phyloP scores from a whole-genome alignment of 129 eudicot species.

The Artemisia annua region DNA sequence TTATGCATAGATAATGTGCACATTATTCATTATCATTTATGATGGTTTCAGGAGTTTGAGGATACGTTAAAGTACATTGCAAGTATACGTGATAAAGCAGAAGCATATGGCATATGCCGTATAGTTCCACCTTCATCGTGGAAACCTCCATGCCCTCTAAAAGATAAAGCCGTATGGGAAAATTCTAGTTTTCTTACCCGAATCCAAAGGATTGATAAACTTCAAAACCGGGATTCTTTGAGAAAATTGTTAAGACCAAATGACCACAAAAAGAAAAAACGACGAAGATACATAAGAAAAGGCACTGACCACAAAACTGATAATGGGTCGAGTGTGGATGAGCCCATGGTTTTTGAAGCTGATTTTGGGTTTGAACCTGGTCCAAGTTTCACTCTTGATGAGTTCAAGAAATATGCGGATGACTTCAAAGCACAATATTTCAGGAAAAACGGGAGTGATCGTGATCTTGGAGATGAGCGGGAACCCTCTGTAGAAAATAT shows the following conservation, averaged over 20 bases:
- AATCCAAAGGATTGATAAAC: constrained; percentile 84
- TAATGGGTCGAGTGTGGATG: constrained; percentile 28
- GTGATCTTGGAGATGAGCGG: constrained; percentile 33
- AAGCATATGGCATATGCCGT: constrained; percentile 86
- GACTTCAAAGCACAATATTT: constrained; percentile 75
- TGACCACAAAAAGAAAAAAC: constrained; percentile 61
- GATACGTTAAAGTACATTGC: constrained; percentile 70
- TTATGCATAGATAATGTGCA: not conserved
- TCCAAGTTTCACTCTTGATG: constrained; percentile 76
- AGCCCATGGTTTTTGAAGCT: constrained; percentile 32
- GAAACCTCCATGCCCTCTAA: constrained; percentile 89
- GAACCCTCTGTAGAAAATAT: constrained; percentile 64
- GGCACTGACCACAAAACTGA: constrained; percentile 42
- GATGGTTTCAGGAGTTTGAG: constrained; percentile 66
- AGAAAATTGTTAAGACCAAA: constrained; percentile 41
- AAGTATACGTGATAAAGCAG: constrained; percentile 75
- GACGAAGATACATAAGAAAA: constrained; percentile 60
- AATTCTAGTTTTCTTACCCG: constrained; percentile 67
- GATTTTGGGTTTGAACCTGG: constrained; percentile 93
- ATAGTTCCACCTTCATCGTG: constrained; percentile 94
- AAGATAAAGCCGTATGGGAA: constrained; percentile 64
- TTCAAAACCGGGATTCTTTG: constrained; percentile 74
- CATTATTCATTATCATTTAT: not conserved
- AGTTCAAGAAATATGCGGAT: constrained; percentile 78
- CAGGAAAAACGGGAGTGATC: constrained; percentile 32